Conservation (phyloP, 768 basidiomycete species). For the Serendipita sp. region DNA sequence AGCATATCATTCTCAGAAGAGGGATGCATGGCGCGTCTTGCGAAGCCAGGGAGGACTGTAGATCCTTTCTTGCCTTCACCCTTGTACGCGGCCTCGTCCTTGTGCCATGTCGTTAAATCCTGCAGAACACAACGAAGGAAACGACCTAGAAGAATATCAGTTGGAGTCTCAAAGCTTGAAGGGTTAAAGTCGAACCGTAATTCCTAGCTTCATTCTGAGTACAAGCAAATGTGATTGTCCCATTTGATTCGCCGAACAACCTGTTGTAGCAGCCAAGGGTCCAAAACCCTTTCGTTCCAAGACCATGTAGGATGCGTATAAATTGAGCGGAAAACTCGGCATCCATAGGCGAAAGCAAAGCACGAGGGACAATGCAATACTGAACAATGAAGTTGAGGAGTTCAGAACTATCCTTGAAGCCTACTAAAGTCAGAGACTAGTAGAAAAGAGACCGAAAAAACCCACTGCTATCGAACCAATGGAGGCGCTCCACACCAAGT, state of each 20-base stretch:
- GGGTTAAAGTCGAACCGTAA: constrained; percentile 43
- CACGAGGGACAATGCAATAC: constrained; percentile 84
- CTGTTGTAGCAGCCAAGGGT: constrained; percentile 79
- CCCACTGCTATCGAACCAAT: constrained; percentile 64
- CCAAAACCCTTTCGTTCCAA: constrained; percentile 81
- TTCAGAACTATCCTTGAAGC: constrained; percentile 28
- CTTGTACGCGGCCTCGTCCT: constrained; percentile 55
- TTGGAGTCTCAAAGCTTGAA: neutral
- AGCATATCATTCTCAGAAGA: constrained; percentile 39
- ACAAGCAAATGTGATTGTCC: constrained; percentile 75
- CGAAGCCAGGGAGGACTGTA: constrained; percentile 53
- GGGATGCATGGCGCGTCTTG: constrained; percentile 20
- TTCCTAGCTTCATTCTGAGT: constrained; percentile 94
- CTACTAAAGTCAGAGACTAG: constrained; percentile 18
- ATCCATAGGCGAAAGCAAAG: constrained; percentile 89
- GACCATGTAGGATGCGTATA: constrained; percentile 70
- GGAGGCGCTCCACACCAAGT: constrained; percentile 55
- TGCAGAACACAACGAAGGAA: constrained; percentile 67
- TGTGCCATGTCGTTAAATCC: constrained; percentile 67
- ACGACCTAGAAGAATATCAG: constrained; percentile 40
- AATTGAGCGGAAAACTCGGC: constrained; percentile 88
- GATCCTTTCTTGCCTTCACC: constrained; percentile 49
- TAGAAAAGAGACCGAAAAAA: constrained; percentile 16
- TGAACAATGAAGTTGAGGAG: constrained; percentile 45
- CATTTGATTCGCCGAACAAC: constrained; percentile 74